Conservation (phyloP, 2,329 filamentous ascomycete species). For the Colletotrichum sojae region DNA sequence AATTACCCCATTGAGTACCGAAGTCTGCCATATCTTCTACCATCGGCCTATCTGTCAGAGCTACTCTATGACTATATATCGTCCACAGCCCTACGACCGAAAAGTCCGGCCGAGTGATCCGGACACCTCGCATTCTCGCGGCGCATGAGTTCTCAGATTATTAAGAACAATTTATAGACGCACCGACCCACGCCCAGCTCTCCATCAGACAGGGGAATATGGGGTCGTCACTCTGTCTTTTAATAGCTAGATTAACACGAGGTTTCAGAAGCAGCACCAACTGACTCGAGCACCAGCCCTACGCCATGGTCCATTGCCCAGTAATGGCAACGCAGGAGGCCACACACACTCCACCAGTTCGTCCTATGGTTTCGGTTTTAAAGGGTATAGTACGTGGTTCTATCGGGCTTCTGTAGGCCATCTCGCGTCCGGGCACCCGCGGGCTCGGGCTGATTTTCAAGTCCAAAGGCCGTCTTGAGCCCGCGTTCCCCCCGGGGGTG, state of each 20-base stretch:
- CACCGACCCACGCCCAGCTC: not conserved
- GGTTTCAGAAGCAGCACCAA: constrained; percentile 11
- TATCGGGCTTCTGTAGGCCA: too few species aligned
- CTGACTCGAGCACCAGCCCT: constrained; percentile 20
- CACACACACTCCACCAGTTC: constrained; percentile 7
- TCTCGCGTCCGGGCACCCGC: not conserved
- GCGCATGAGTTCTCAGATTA: not conserved
- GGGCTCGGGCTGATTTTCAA: constrained; percentile 5
- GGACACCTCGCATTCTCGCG: not conserved
- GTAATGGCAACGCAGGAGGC: too few species aligned
- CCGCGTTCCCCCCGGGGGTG: not conserved
- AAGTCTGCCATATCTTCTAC: too few species aligned
- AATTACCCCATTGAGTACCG: too few species aligned
- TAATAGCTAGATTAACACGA: constrained; percentile 9
- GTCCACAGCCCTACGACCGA: not conserved
- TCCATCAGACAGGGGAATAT: constrained; percentile 2
- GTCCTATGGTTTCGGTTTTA: not conserved
- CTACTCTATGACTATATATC: too few species aligned
- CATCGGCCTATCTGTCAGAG: too few species aligned
- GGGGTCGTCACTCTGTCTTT: constrained; percentile 7
- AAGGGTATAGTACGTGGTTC: not conserved
- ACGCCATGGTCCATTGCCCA: too few species aligned
- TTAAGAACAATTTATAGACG: not conserved
- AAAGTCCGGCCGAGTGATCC: not conserved
- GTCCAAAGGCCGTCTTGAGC: not conserved